Conservation (phyloP, 2,329 filamentous ascomycete species). For the Aspergillus novoparasiticus region DNA sequence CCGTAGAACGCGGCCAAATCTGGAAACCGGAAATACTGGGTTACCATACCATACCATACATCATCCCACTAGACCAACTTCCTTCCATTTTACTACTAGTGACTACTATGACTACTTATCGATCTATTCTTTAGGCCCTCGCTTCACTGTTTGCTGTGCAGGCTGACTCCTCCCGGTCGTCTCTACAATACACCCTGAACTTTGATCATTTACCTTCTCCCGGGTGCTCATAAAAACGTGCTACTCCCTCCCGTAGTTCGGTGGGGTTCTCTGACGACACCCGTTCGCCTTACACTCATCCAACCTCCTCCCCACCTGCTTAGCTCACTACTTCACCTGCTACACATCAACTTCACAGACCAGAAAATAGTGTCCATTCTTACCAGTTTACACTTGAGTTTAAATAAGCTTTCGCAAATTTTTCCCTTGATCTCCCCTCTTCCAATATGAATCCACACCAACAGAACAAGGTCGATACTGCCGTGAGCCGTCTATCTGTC, state of each 20-base stretch:
- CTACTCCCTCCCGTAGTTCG: background rate
- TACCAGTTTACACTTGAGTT: constrained; percentile 1
- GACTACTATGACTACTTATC: too few species aligned
- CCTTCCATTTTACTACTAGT: background rate
- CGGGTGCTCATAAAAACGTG: background rate
- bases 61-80: background rate
- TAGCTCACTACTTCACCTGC: background rate
- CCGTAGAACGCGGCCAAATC: background rate
- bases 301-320: background rate
- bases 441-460: constrained; percentile 87
- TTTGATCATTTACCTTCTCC: background rate
- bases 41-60: background rate
- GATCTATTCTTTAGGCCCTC: background rate
- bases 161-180: background rate
- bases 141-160: background rate
- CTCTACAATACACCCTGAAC: background rate
- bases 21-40: background rate
- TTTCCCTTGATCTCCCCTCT: background rate
- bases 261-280: constrained; percentile 15
- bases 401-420: background rate
- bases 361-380: background rate
- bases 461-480: constrained; percentile 98
- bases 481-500: constrained; percentile 62
- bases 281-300: background rate
- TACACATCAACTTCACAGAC: background rate